phyloP scores from a whole-genome alignment of 768 basidiomycete species.

The Termitomyces heimii region DNA sequence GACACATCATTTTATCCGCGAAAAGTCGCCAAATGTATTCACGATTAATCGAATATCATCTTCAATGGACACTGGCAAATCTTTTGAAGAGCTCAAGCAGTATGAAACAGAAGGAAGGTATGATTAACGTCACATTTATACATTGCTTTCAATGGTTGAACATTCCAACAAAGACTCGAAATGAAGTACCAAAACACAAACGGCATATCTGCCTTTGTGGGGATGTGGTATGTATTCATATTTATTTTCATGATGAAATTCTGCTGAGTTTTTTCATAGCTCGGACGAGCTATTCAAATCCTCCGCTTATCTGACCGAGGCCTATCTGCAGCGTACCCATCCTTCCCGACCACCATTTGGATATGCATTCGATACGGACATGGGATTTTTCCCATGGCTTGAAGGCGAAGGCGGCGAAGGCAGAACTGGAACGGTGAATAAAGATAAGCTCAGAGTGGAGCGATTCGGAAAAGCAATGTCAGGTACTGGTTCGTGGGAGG shows the following conservation, averaged over 20 bases:
- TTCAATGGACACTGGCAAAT: constrained; percentile 62
- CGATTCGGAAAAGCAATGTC: constrained; percentile 76
- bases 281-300: constrained; percentile 76
- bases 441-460: constrained; percentile 49
- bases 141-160: neutral
- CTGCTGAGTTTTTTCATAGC: constrained; percentile 25
- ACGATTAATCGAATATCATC: constrained; percentile 66
- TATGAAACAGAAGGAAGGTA: constrained; percentile 25
- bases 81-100: constrained; percentile 36
- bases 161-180: constrained; percentile 39
- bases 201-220: constrained; percentile 67
- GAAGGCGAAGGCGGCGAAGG: constrained; percentile 33
- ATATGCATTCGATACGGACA: constrained; percentile 50
- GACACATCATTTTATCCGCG: constrained; percentile 70
- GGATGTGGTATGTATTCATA: constrained; percentile 45
- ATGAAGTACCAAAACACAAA: constrained; percentile 62
- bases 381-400: constrained; percentile 69
- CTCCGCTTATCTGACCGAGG: constrained; percentile 70
- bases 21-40: constrained; percentile 67
- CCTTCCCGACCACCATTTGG: constrained; percentile 65
- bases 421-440: constrained; percentile 16
- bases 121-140: neutral
- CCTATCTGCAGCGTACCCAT: constrained; percentile 39
- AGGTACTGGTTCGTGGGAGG: constrained; percentile 68
- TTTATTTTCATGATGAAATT: neutral